Conservation (phyloP, 768 basidiomycete genomes). For the Daedaleopsis nitida region DNA sequence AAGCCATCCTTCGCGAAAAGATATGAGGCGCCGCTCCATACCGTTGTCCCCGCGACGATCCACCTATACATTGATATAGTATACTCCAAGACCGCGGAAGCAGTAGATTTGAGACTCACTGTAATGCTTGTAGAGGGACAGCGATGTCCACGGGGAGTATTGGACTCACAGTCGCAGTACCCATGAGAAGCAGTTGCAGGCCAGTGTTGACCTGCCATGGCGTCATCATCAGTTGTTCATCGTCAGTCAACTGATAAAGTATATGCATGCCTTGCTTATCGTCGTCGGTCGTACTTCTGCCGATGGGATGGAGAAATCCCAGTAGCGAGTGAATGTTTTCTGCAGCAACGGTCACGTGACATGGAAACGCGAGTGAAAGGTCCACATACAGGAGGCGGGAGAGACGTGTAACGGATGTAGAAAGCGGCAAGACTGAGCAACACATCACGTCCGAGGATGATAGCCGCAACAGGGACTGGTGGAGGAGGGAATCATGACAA, state of each 20-base stretch:
- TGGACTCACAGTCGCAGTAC: constrained; percentile 81
- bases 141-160: constrained; percentile 64
- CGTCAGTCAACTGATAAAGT: background rate
- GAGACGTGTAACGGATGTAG: constrained; percentile 88
- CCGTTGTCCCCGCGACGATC: constrained; percentile 86
- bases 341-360: constrained; percentile 33
- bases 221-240: background rate
- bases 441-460: constrained; percentile 90
- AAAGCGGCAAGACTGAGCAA: constrained; percentile 87
- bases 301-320: constrained; percentile 94
- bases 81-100: background rate
- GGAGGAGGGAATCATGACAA: background rate
- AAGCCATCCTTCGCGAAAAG: constrained; percentile 76
- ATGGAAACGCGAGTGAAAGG: background rate
- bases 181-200: constrained; percentile 91
- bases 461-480: constrained; percentile 78
- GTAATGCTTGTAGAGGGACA: constrained; percentile 61
- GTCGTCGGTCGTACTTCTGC: constrained; percentile 91
- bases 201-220: constrained; percentile 79
- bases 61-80: constrained; percentile 48
- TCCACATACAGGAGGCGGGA: constrained; percentile 78
- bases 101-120: constrained; percentile 52
- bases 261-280: constrained; percentile 79
- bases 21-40: constrained; percentile 90
- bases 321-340: constrained; percentile 93